Evolutionary conservation across 768 basidiomycete genomes (phyloP).

Genomic region (Kwoniella mangroviensis): DNA sequence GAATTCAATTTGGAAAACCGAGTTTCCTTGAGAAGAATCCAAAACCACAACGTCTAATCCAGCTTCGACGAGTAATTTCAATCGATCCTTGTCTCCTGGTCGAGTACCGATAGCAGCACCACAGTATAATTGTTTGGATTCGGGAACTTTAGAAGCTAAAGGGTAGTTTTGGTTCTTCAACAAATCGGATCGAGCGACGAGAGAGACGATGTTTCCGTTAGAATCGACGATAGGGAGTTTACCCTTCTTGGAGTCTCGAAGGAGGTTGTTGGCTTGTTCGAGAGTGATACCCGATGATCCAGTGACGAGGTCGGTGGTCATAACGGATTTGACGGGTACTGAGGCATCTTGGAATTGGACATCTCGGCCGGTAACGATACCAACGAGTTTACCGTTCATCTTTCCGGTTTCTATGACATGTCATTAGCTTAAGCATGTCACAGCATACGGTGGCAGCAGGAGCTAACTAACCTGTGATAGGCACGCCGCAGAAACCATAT

Average conservation of each 20-base stretch:
- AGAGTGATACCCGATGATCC: constrained; percentile 88
- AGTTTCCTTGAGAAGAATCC: constrained; percentile 97
- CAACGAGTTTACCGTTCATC: constrained; percentile 88
- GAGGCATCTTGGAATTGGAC: constrained; percentile 82
- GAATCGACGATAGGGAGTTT: constrained; percentile 85
- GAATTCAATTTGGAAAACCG: constrained; percentile 91
- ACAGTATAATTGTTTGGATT: constrained; percentile 92
- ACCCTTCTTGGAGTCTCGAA: constrained; percentile 95
- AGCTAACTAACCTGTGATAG: constrained; percentile 70
- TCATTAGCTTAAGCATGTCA: constrained; percentile 53
- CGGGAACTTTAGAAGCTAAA: constrained; percentile 85
- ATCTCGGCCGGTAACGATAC: constrained; percentile 95
- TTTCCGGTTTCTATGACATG: constrained; percentile 66
- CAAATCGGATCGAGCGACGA: constrained; percentile 94
- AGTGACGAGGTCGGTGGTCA: constrained; percentile 87
- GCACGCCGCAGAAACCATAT: constrained; percentile 94
- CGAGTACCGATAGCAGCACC: constrained; percentile 96
- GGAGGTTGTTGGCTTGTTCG: constrained; percentile 86
- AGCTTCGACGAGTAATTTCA: constrained; percentile 83
- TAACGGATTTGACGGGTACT: constrained; percentile 75
- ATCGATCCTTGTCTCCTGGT: constrained; percentile 80
- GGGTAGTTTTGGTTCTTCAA: constrained; percentile 98
- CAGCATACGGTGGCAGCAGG: not conserved
- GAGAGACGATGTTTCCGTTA: constrained; percentile 71
- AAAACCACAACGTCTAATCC: constrained; percentile 93